A percentile compares a stretch with the other conserved stretches of the same genome.
These are phyloP conservation scores for Nemania serpens DNA, from an alignment of 2,329 filamentous ascomycete genomes.

Conservation along the genomic window DNA sequence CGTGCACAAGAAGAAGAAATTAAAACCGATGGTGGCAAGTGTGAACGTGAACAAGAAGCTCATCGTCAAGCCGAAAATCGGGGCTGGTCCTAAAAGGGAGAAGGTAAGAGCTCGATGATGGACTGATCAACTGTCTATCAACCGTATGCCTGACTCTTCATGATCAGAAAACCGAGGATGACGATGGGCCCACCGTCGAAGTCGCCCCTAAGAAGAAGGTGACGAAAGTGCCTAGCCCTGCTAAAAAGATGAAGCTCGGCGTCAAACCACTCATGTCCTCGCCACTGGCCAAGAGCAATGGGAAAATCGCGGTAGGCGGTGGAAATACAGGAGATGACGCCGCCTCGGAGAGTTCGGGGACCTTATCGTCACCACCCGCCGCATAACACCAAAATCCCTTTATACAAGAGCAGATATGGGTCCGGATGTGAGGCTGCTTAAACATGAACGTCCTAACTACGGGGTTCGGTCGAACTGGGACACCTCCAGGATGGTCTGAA, in stretches of 20 bases:
- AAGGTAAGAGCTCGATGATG: constrained; percentile 57
- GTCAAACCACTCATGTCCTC: constrained; percentile 55
- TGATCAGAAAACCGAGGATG: constrained; percentile 41
- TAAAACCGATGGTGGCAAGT: constrained; percentile 49
- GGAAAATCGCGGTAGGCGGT: constrained; percentile 42
- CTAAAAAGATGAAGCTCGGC: constrained; percentile 51
- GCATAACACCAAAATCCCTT: constrained; percentile 26
- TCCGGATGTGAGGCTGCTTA: not conserved
- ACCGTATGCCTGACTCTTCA: constrained; percentile 46
- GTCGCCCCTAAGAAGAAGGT: constrained; percentile 50
- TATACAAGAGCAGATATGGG: not conserved
- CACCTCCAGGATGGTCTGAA: not conserved
- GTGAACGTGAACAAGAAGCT: constrained; percentile 59
- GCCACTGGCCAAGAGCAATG: constrained; percentile 54
- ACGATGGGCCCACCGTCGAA: constrained; percentile 46
- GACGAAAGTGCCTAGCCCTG: constrained; percentile 48
- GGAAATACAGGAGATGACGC: constrained; percentile 46
- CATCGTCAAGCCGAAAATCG: constrained; percentile 57
- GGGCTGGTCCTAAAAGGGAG: constrained; percentile 54
- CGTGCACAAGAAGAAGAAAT: constrained; percentile 62
- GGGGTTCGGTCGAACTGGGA: not conserved
- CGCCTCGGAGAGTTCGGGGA: constrained; percentile 61
- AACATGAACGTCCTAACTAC: not conserved
- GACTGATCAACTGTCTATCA: constrained; percentile 47
- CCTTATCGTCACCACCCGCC: constrained; percentile 58